Evolutionary conservation across 345 rosid genomes (phyloP).

Genomic region (Noccaea caerulescens): DNA sequence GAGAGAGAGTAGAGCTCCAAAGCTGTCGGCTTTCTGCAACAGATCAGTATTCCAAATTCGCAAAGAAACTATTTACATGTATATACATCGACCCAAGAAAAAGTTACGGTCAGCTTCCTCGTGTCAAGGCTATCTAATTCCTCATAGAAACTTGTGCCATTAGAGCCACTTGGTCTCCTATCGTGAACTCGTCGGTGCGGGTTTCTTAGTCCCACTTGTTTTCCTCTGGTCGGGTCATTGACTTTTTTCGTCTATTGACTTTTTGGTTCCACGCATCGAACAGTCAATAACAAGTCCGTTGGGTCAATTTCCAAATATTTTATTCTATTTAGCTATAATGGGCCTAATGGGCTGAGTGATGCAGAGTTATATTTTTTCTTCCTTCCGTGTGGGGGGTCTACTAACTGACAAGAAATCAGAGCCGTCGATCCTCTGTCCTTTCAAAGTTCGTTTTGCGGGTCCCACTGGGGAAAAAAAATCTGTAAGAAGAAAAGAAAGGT

Average conservation of each 20-base stretch:
- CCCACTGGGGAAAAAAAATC: slow-evolving; percentile 7
- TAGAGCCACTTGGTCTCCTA: slow-evolving; percentile 41
- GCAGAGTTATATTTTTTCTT: background rate
- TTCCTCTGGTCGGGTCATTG: slow-evolving; percentile 37
- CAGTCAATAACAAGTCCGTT: slow-evolving; percentile 18
- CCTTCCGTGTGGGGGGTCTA: slow-evolving; percentile 9
- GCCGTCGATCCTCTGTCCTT: slow-evolving; percentile 43
- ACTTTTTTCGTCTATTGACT: background rate
- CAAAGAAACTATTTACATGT: slow-evolving; percentile 7
- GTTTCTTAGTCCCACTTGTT: background rate
- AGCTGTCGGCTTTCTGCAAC: slow-evolving; percentile 12
- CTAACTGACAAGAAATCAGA: slow-evolving; percentile 40
- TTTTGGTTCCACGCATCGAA: background rate
- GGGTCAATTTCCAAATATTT: slow-evolving; percentile 3
- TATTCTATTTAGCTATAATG: background rate
- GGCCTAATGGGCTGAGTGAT: slow-evolving; percentile 13
- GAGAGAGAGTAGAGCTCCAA: background rate
- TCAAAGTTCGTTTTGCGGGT: slow-evolving; percentile 37
- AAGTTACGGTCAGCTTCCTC: slow-evolving; percentile 23
- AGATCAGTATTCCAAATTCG: background rate
- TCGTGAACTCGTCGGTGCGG: slow-evolving; percentile 36
- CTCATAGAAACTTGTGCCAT: slow-evolving; percentile 32
- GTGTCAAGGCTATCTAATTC: slow-evolving; percentile 31
- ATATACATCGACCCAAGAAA: slow-evolving; percentile 18
- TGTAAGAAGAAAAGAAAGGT: slow-evolving; percentile 28